Base-by-base conservation (phyloP, 495 filamentous ascomycete species). In the Neurospora sp. region DNA sequence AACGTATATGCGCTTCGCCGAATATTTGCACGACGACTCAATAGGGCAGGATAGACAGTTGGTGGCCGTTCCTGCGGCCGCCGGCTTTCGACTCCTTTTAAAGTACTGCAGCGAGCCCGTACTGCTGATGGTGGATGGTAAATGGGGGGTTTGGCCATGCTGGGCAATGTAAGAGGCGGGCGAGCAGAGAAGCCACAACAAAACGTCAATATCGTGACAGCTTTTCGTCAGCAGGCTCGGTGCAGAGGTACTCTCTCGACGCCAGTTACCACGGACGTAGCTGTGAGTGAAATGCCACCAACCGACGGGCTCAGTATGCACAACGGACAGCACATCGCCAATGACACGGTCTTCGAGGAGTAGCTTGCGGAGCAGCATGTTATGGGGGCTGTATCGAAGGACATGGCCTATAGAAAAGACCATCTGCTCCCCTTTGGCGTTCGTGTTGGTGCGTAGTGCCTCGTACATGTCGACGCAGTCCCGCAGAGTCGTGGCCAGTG, bases 201-300 rank as follows among this genome's bases (percentile, higher is more conserved):
- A 83, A 69, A 97, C 88, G 75, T 99, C 95, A 37, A 98, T 92
- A 76, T 97, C 94, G 80, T 97, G 94, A 77, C 94, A 97, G 70
- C 92, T 96, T 79, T 98, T 99, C 5, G 96, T 97, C 13, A 99
- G 86, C 6, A 99, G 85, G 8, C 91, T 92, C 6, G 92, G 92
- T 1, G 92, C 92, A 1, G 89, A 88, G 0, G 85, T 85, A 3
- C 87, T 90, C 72, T 91, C 90, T 69, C 91, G 92, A 6, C 96
- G 90, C 96, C 96, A 98, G 82, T 98, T 97, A 17, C 96, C 96
- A 24, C 92, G 88, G 31, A 99, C 96, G 76, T 97, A 98, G 76
- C 90, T 92, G 82, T 99, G 96, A 1, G 91, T 84, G 78, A 97
- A 99, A 81, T 99, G 96, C 93, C 93, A 99, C 89, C 91, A 96